Conservation (phyloP, 176 grass and related monocot species). For the Triticum dicoccoides region DNA sequence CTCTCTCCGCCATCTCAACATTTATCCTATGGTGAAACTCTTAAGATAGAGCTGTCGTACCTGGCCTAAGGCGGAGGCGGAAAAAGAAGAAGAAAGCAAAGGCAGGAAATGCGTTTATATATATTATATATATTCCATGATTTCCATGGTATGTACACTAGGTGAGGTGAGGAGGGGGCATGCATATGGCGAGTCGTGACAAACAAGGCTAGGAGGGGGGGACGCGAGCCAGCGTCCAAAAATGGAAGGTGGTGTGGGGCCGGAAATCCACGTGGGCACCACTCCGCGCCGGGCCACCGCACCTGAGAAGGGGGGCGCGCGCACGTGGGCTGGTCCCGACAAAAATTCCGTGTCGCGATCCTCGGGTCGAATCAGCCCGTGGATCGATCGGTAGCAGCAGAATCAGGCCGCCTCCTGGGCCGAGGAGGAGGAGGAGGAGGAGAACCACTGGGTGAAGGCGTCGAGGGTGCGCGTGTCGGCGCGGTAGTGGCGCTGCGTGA, state of each 20-base stretch:
- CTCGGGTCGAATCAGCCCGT: background rate
- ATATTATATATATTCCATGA: slow-evolving; percentile 8
- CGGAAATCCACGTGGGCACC: slow-evolving; percentile 19
- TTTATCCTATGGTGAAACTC: too few species aligned
- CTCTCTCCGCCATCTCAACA: too few species aligned
- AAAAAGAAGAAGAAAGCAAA: too few species aligned
- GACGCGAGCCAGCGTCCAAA: slow-evolving; percentile 38
- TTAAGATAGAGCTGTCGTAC: too few species aligned
- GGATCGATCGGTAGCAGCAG: background rate
- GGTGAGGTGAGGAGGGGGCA: background rate
- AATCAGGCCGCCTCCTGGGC: background rate
- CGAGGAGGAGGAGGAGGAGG: background rate
- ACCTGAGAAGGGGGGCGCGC: background rate
- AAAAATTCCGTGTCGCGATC: slow-evolving; percentile 1
- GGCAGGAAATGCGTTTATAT: background rate
- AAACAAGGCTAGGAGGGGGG: background rate
- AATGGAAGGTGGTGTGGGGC: slow-evolving; percentile 38
- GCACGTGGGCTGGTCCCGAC: slow-evolving; percentile 29
- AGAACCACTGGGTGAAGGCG: slow-evolving; percentile 64
- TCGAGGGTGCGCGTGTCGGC: slow-evolving; percentile 72
- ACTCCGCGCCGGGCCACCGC: background rate
- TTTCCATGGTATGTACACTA: slow-evolving; percentile 6
- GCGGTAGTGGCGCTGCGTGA: slow-evolving; percentile 89
- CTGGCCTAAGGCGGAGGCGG: too few species aligned
- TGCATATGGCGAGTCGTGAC: background rate